Evolutionary conservation across 192 early-diverging fungal genomes (phyloP).

Genomic region (Neocallimastix lanati): DNA sequence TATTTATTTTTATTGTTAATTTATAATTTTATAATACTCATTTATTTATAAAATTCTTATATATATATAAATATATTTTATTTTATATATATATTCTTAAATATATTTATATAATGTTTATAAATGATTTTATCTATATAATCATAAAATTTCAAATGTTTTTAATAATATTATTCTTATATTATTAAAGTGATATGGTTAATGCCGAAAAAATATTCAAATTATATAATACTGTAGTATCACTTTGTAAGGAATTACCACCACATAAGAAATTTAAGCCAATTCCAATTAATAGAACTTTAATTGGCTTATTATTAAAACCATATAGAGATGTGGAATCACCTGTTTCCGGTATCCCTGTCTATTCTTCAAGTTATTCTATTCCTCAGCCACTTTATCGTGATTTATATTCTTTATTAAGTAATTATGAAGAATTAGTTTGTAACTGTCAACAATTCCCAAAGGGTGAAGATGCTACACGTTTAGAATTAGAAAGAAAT

Average conservation of each 20-base stretch:
- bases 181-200: neutral
- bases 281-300: neutral
- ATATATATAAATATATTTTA: too few relatives aligned
- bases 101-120: too few relatives aligned
- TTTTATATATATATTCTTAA: too few relatives aligned
- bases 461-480: constrained; percentile 11
- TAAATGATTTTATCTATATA: too few relatives aligned
- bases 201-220: neutral
- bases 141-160: too few relatives aligned
- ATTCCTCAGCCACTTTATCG: neutral
- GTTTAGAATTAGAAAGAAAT: constrained; percentile 5
- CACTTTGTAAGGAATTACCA: neutral
- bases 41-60: too few relatives aligned
- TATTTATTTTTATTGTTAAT: too few relatives aligned
- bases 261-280: neutral
- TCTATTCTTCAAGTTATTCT: neutral
- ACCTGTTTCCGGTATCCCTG: constrained; percentile 7
- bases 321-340: constrained; percentile 1
- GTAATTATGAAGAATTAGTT: constrained; percentile 21
- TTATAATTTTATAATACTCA: too few relatives aligned
- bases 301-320: constrained; percentile 1
- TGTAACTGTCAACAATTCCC: constrained; percentile 15
- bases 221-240: neutral
- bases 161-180: too few relatives aligned
- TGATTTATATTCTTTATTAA: constrained; percentile 10